Evolutionary conservation across 2,329 filamentous ascomycete species (phyloP).

Genomic region (Talaromyces sp.): DNA sequence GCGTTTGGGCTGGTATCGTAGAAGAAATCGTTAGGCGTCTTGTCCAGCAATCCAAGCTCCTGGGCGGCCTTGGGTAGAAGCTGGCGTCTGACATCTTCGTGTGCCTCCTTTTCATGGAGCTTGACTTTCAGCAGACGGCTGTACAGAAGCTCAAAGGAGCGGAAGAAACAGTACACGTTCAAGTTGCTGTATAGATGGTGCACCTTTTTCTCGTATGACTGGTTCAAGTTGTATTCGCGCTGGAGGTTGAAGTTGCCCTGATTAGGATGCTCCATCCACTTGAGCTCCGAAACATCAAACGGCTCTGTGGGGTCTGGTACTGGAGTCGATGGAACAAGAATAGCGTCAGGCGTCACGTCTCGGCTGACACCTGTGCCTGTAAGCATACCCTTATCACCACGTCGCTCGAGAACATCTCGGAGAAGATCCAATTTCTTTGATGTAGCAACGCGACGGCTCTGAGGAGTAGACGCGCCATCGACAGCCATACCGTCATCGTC

Average conservation of each 20-base stretch:
- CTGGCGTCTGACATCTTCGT: slow-evolving; percentile 68
- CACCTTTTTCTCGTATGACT: slow-evolving; percentile 72
- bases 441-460: slow-evolving; percentile 60
- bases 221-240: slow-evolving; percentile 68
- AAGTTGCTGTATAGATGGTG: slow-evolving; percentile 92
- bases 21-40: slow-evolving; percentile 72
- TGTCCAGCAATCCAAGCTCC: slow-evolving; percentile 78
- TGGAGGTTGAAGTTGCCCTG: slow-evolving; percentile 56
- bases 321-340: slow-evolving; percentile 32
- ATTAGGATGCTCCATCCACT: slow-evolving; percentile 60
- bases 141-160: slow-evolving; percentile 88
- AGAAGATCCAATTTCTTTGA: slow-evolving; percentile 74
- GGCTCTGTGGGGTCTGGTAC: slow-evolving; percentile 53
- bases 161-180: slow-evolving; percentile 91
- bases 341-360: slow-evolving; percentile 80
- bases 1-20: slow-evolving; percentile 59
- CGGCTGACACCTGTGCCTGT: slow-evolving; percentile 79
- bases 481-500: slow-evolving; percentile 70
- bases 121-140: slow-evolving; percentile 80
- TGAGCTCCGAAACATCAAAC: slow-evolving; percentile 48
- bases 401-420: slow-evolving; percentile 77
- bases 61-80: slow-evolving; percentile 75
- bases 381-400: slow-evolving; percentile 66
- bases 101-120: slow-evolving; percentile 68
- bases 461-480: slow-evolving; percentile 67